Evolutionary conservation across 805 yeast species (phyloP).

Genomic region (Isabelozyma rhagii): DNA sequence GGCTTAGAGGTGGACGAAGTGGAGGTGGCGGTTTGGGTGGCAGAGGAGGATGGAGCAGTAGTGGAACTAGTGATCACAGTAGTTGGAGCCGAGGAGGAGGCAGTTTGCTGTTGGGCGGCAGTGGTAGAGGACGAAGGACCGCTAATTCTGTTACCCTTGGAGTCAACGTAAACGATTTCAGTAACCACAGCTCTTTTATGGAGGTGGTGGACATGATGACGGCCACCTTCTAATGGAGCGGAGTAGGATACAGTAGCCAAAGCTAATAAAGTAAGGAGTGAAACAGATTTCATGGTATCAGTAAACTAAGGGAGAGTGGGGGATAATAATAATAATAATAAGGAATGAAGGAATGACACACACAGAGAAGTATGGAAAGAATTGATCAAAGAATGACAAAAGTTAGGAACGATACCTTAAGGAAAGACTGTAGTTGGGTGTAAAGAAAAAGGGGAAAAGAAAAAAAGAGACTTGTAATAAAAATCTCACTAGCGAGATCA

Average conservation of each 20-base stretch:
- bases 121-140: slow-evolving; percentile 9
- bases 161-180: slow-evolving; percentile 32
- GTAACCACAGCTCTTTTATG: slow-evolving; percentile 41
- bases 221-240: slow-evolving; percentile 32
- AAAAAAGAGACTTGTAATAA: not conserved
- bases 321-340: not conserved
- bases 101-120: slow-evolving; percentile 5
- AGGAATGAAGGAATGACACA: not conserved
- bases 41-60: slow-evolving; percentile 19
- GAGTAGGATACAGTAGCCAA: slow-evolving; percentile 25
- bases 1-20: slow-evolving; percentile 22
- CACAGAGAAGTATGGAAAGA: not conserved
- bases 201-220: slow-evolving; percentile 33
- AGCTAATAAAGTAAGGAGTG: slow-evolving; percentile 21
- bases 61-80: slow-evolving; percentile 10
- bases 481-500: not conserved
- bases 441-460: not conserved
- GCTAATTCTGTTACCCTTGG: slow-evolving; percentile 35
- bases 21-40: slow-evolving; percentile 12
- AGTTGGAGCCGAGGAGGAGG: slow-evolving; percentile 15
- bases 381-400: not conserved
- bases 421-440: slow-evolving; percentile 2
- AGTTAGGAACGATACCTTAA: not conserved
- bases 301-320: not conserved
- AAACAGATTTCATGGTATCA: slow-evolving; percentile 22